phyloP scores from a whole-genome alignment of 2,329 filamentous ascomycete species.

The Aspergillus piperis region DNA sequence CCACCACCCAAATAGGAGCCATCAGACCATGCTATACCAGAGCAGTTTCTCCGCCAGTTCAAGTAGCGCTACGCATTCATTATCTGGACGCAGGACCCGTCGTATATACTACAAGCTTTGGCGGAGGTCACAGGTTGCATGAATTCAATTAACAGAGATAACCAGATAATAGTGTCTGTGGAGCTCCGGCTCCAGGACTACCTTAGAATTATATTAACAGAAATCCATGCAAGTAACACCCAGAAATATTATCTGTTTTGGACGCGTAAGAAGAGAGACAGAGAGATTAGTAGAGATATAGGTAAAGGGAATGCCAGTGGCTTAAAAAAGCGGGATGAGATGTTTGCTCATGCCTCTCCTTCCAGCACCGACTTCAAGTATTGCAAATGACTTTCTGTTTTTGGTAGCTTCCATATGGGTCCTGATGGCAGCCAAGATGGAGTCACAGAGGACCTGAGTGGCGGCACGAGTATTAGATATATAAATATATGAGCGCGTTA shows the following conservation, averaged over 20 bases:
- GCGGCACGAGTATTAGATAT: no score
- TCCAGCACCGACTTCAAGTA: background rate
- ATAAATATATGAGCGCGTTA: background rate
- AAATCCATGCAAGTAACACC: background rate
- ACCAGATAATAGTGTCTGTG: background rate
- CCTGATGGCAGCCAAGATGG: background rate
- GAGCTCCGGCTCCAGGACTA: background rate
- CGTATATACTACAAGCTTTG: background rate
- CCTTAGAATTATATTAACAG: background rate
- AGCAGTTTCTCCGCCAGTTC: conserved; percentile 30
- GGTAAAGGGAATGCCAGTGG: background rate
- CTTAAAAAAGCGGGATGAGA: background rate
- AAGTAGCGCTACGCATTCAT: conserved; percentile 31
- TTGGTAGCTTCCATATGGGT: background rate
- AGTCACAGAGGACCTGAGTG: background rate
- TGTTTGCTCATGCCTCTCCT: background rate
- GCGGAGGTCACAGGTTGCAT: background rate
- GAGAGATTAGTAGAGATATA: background rate
- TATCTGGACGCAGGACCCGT: background rate
- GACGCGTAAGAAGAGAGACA: background rate
- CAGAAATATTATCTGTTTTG: no score
- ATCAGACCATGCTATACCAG: conserved; percentile 34
- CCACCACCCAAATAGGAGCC: conserved; percentile 40
- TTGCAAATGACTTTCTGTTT: no score
- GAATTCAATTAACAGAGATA: background rate